Evolutionary conservation across 257 asterid species (phyloP).

Genomic region (Rubia yunnanensis): DNA sequence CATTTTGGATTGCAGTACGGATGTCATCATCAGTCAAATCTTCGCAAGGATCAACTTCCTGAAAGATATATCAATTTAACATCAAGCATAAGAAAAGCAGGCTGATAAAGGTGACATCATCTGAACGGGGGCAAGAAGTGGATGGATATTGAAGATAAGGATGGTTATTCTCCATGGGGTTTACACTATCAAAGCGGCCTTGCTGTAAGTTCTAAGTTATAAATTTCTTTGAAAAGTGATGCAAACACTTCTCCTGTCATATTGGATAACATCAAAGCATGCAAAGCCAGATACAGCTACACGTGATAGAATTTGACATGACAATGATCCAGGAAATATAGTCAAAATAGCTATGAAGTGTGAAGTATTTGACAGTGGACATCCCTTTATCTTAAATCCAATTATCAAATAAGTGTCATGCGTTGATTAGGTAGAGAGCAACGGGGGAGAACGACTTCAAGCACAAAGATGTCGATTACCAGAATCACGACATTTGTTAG

Average conservation of each 20-base stretch:
- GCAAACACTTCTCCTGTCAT: background rate
- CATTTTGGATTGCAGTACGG: conserved; percentile 87
- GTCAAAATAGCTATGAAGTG: background rate
- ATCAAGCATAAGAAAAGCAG: conserved; percentile 5
- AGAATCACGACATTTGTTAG: background rate
- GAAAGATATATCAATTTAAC: conserved; percentile 21
- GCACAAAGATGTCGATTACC: background rate
- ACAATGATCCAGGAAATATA: background rate
- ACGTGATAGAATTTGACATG: background rate
- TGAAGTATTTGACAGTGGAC: background rate
- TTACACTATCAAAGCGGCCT: background rate
- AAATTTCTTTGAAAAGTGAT: background rate
- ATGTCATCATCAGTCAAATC: conserved; percentile 89
- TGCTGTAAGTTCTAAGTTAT: background rate
- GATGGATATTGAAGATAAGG: background rate
- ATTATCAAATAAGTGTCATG: background rate
- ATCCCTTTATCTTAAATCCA: background rate
- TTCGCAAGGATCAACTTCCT: conserved; percentile 97
- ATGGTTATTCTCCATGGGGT: background rate
- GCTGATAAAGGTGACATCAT: background rate
- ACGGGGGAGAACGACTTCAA: background rate
- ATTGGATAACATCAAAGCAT: background rate
- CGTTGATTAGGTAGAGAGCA: background rate
- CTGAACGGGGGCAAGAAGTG: background rate
- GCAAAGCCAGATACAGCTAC: background rate